Evolutionary conservation across 2,329 filamentous ascomycete genomes (phyloP).

Genomic region (Xenoacremonium recifei): DNA sequence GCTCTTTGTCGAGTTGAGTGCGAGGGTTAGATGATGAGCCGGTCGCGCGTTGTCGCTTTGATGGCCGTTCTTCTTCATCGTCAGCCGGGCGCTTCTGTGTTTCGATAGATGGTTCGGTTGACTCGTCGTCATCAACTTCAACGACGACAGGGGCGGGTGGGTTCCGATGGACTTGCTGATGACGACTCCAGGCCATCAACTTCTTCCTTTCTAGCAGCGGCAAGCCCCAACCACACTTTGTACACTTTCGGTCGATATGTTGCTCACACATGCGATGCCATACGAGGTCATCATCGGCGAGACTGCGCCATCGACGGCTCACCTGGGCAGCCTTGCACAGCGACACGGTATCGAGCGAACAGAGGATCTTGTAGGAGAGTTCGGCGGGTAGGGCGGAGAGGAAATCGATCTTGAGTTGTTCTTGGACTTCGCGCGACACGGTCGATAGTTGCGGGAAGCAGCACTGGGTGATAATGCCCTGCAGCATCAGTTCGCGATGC

Average conservation of each 20-base stretch:
- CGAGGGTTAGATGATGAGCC: constrained; percentile 23
- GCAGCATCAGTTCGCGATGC: constrained; percentile 92
- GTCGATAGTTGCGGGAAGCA: constrained; percentile 97
- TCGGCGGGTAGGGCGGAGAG: constrained; percentile 84
- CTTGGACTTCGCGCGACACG: constrained; percentile 84
- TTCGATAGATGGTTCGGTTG: constrained; percentile 13
- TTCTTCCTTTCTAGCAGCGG: constrained; percentile 87
- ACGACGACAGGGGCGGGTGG: constrained; percentile 23
- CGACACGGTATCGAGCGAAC: constrained; percentile 88
- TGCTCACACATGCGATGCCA: constrained; percentile 98
- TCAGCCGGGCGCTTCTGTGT: constrained; percentile 35
- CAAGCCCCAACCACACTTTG: constrained; percentile 92
- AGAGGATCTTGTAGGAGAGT: constrained; percentile 89
- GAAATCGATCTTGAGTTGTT: constrained; percentile 98
- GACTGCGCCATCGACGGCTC: constrained; percentile 78
- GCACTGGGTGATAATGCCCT: constrained; percentile 93
- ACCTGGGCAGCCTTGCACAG: constrained; percentile 96
- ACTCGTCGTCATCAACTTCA: constrained; percentile 23
- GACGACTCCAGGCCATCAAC: constrained; percentile 80
- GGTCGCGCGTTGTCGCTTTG: constrained; percentile 34
- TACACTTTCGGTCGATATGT: constrained; percentile 90
- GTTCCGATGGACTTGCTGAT: constrained; percentile 64
- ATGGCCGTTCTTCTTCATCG: constrained; percentile 26
- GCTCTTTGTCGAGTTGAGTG: constrained; percentile 40
- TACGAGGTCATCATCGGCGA: constrained; percentile 96